These are phyloP conservation scores for Vitellaria paradoxa DNA, from an alignment of 179 eudicot genomes.

Conservation along the genomic window DNA sequence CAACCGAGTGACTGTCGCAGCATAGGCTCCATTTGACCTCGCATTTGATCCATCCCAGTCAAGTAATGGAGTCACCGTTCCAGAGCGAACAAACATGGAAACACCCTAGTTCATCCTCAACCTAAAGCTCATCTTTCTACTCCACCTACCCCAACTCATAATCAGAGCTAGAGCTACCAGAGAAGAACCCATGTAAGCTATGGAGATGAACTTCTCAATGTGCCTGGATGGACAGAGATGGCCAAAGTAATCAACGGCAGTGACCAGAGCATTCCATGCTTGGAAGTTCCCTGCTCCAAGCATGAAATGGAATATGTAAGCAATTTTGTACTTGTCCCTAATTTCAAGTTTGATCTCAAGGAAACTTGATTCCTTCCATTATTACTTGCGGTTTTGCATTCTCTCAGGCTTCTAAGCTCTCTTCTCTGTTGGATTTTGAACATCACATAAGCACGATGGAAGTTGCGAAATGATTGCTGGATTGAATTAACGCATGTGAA, in stretches of 20 bases:
- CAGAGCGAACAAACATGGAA: constrained; percentile 46
- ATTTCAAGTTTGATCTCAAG: constrained; percentile 24
- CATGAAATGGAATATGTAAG: constrained; percentile 65
- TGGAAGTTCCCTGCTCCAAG: constrained; percentile 78
- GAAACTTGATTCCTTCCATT: constrained; percentile 35
- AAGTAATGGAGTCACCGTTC: constrained; percentile 52
- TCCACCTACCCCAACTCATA: constrained; percentile 29
- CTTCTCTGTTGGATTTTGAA: background rate
- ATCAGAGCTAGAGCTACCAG: constrained; percentile 45
- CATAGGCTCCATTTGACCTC: constrained; percentile 32
- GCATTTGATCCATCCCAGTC: constrained; percentile 41
- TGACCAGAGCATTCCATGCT: constrained; percentile 77
- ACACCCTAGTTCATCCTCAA: constrained; percentile 70
- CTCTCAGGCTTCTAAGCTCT: background rate
- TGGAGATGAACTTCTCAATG: constrained; percentile 67
- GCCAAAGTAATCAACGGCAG: constrained; percentile 72
- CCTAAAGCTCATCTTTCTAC: constrained; percentile 38
- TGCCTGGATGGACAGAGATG: constrained; percentile 56
- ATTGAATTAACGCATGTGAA: background rate
- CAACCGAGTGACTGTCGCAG: constrained; percentile 50
- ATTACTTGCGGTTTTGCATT: constrained; percentile 5
- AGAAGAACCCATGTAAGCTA: constrained; percentile 79
- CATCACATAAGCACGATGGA: background rate
- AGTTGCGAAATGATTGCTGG: constrained; percentile 11
- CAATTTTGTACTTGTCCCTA: constrained; percentile 57